phyloP scores from a whole-genome alignment of 352 stramenopile species.

The Peronospora tabacina region DNA sequence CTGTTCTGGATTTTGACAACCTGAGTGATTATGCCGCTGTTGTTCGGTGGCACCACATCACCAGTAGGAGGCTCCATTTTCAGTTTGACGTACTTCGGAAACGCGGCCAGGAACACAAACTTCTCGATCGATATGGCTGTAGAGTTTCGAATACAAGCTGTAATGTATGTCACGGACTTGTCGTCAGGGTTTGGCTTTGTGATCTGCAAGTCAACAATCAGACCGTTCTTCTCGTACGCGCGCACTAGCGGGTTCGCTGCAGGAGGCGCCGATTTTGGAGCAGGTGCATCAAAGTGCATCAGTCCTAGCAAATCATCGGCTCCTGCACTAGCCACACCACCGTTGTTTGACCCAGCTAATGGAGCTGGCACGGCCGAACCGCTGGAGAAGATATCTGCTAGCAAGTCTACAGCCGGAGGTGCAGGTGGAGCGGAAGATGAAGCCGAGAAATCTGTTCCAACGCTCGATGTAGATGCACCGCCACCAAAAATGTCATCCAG shows the following conservation, averaged over 20 bases:
- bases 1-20: conserved; percentile 94
- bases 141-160: conserved; percentile 90
- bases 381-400: conserved; percentile 91
- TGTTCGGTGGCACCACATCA: conserved; percentile 84
- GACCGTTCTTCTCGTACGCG: conserved; percentile 94
- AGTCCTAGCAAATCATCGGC: conserved; percentile 56
- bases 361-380: conserved; percentile 27
- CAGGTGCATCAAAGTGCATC: conserved; percentile 61
- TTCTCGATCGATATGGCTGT: conserved; percentile 82
- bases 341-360: conserved; percentile 18
- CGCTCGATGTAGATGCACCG: conserved; percentile 27
- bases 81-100: conserved; percentile 97
- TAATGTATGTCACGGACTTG: conserved; percentile 87
- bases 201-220: conserved; percentile 88
- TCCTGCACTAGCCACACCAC: conserved; percentile 9
- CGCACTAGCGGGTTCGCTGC: conserved; percentile 56
- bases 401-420: conserved; percentile 77
- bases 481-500: conserved; percentile 94
- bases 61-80: conserved; percentile 95
- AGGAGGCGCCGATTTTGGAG: conserved; percentile 18
- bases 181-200: conserved; percentile 91
- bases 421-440: conserved; percentile 24
- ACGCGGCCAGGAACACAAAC: conserved; percentile 91
- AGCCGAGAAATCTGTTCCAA: conserved; percentile 14
- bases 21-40: conserved; percentile 85